Evolutionary conservation across 2,329 filamentous ascomycete genomes (phyloP), one percentile per base, ranked within the genome.

Genomic region (Trichocomaceae sp.): DNA sequence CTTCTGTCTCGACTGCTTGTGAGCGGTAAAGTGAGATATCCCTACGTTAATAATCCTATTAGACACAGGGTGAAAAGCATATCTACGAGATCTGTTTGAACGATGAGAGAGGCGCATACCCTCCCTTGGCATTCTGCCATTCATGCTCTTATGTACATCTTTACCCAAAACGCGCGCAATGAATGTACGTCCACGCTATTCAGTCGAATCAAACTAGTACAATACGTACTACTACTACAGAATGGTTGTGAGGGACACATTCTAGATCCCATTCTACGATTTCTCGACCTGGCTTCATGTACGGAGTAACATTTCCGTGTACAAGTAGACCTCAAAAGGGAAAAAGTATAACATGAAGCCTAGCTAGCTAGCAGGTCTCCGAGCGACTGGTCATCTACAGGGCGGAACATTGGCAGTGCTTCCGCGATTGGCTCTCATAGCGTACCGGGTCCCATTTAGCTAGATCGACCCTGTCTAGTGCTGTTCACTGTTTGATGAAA

Each of bases 341-440:
- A 44, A 35, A 29, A 37, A 39, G 10, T 20, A 42, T 17, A 42
- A 22, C 39, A 42, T 42, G 29, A 20, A 52, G 19, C 4, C 41
- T 26, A 47, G 31, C 42, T 47, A 52, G 20, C n/a, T 56, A 56
- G 54, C 37, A 54, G 47, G 45, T 54, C 52, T 54, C 52, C 52
- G 52, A 54, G 52, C 46, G 52, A 54, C 52, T 54, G 52, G 52
- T 54, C 52, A 54, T 31, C 45, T 54, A 46, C 37, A 45, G 29
- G 39, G 41, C 55, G 55, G 57, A 58, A 58, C 19, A 35, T 33
- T 31, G 42, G 47, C 44, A 52, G 33, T 17, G 26, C 57, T 48
- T 58, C 57, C 57, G 57, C 57, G 57, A 58, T 58, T 58, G 57
- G 57, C 31, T 39, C 46, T n/a, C 26, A 26, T 19, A 50, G 53